Evolutionary conservation across 352 stramenopile genomes (phyloP).

Genomic region (Phytophthora tubulina): DNA sequence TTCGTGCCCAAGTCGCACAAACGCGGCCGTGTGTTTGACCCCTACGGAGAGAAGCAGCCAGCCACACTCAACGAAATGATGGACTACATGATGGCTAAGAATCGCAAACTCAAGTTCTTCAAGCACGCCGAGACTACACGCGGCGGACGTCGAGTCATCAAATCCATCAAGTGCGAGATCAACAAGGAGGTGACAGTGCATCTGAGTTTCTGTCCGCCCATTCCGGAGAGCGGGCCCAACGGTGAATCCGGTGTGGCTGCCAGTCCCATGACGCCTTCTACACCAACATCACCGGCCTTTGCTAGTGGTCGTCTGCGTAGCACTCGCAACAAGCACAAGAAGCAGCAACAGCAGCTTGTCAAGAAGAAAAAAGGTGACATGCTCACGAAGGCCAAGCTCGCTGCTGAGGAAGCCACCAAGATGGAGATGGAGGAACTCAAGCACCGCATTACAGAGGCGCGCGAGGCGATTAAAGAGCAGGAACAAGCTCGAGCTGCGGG

Average conservation of each 20-base stretch:
- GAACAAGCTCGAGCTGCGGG: conserved; percentile 77
- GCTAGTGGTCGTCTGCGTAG: conserved; percentile 71
- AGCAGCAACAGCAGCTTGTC: conserved; percentile 83
- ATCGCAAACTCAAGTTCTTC: conserved; percentile 91
- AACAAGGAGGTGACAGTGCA: conserved; percentile 90
- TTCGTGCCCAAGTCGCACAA: conserved; percentile 89
- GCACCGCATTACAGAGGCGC: conserved; percentile 76
- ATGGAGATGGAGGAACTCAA: conserved; percentile 91
- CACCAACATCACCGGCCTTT: conserved; percentile 84
- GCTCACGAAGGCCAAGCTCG: conserved; percentile 88
- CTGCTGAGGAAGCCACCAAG: conserved; percentile 87
- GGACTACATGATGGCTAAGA: conserved; percentile 91
- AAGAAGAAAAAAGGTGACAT: conserved; percentile 91
- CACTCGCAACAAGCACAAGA: conserved; percentile 87
- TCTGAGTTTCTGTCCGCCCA: conserved; percentile 80
- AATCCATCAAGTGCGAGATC: conserved; percentile 87
- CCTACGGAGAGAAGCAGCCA: conserved; percentile 85
- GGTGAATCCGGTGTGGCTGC: conserved; percentile 83
- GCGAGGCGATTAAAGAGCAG: conserved; percentile 85
- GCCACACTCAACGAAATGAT: conserved; percentile 90
- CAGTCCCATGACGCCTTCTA: conserved; percentile 89
- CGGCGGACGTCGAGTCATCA: conserved; percentile 87
- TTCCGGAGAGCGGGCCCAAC: conserved; percentile 84
- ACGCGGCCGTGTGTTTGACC: conserved; percentile 83
- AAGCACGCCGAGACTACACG: conserved; percentile 89